A percentile compares a stretch with the other conserved stretches of the same genome.
These are phyloP conservation scores for Oenanthe javanica DNA, from an alignment of 140 eudicot genomes.

Conservation along the genomic window DNA sequence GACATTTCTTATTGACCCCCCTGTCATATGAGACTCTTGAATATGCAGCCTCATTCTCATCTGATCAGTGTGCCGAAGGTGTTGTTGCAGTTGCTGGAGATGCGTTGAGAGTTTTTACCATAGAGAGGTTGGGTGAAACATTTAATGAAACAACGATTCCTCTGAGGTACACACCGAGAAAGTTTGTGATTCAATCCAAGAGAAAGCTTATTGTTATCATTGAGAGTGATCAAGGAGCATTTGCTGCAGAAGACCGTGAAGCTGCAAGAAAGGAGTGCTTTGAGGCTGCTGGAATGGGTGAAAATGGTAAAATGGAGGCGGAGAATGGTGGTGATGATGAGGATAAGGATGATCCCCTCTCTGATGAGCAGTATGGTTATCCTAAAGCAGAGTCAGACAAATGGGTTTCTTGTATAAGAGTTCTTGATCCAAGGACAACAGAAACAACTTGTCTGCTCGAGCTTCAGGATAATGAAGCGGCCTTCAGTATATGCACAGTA, in stretches of 20 bases:
- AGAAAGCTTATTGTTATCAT: constrained; percentile 69
- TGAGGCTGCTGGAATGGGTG: constrained; percentile 76
- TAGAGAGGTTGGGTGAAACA: constrained; percentile 92
- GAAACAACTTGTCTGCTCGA: constrained; percentile 79
- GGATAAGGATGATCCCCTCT: constrained; percentile 64
- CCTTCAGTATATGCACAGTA: constrained; percentile 88
- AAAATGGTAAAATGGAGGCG: constrained; percentile 73
- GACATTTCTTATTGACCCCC: constrained; percentile 87
- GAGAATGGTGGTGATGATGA: constrained; percentile 83
- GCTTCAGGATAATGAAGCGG: constrained; percentile 96
- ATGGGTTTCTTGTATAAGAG: constrained; percentile 97
- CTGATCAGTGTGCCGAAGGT: constrained; percentile 99
- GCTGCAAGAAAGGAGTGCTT: constrained; percentile 82
- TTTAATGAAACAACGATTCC: constrained; percentile 90
- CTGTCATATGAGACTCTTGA: constrained; percentile 89
- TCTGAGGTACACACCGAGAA: constrained; percentile 89
- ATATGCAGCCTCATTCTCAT: constrained; percentile 85
- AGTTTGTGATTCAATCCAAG: constrained; percentile 83
- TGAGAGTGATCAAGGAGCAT: constrained; percentile 95
- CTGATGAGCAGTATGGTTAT: constrained; percentile 96
- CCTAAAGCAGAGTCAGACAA: constrained; percentile 86
- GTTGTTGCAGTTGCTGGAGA: constrained; percentile 97
- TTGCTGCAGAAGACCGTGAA: constrained; percentile 93
- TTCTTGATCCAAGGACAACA: constrained; percentile 83
- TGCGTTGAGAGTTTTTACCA: constrained; percentile 85